Base-by-base conservation (phyloP, 495 filamentous ascomycete species). In the Opeltia flavorubescens region DNA sequence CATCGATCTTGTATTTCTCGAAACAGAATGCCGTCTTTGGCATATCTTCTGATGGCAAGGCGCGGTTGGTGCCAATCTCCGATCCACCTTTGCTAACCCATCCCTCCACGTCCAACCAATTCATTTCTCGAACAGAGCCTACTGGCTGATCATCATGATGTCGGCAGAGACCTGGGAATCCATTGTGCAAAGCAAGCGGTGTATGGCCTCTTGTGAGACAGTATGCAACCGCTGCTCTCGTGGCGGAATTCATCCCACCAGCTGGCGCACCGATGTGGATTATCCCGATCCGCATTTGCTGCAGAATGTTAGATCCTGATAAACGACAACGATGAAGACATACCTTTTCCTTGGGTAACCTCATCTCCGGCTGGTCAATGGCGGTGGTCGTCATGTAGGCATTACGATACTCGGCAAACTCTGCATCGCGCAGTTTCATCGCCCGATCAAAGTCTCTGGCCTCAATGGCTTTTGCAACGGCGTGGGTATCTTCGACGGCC, bases 171-270 rank as follows among this genome's bases (percentile, higher is more conserved):
- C 93, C 93, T 23, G 93, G 84, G 68, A 99, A 99, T 40, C 93
- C 93, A 55, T 99, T 99, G 67, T 95, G 84, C 44, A 99, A 84
- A 6, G 89, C 88, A 51, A 95, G 57, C 1, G 93, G 83, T 28
- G 83, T 85, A 59, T 99, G 93, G 5, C 93, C 93, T 47, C 89
- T 80, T n/a, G 83, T 82, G 27, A 93, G 63, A 59, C 89, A 96
- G 68, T 95, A 99, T n/a, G 86, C 85, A 9, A 95, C 88, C 9
- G 86, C 91, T 15, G 87, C 91, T 44, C 93, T 80, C 15, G 94
- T 94, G 18, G 93, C 89, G 35, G 89, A 86, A 65, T 99, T 99
- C 81, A 99, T 95, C 59, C 93, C 93, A 57, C 91, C 93, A n/a
- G 93, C 93, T 5, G 93, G 93, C 24, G 93, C 93, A 53, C 93